Base-by-base conservation (phyloP, 1,284 basidiomycete genomes). In the Ceratobasidium sp. region DNA sequence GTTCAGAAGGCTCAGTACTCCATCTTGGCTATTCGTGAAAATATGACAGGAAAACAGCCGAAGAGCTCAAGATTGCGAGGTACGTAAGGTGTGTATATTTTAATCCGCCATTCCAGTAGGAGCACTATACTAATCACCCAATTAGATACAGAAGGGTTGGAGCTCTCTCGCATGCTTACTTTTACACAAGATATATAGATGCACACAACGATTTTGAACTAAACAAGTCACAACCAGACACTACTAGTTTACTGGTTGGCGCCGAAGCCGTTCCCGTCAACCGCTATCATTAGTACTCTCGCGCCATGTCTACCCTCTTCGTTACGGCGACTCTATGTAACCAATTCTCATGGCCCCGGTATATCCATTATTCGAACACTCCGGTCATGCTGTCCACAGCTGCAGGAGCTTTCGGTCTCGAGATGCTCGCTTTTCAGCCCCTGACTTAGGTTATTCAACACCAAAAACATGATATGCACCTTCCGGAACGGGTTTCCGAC, bases 401-500 rank as follows among this genome's bases (percentile, higher is more conserved):
- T 76, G 33, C 26, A 56, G 44, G 73, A 76, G 39, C 63, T 76
- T 1, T 67, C 61, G 6, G 67, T 76, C 46, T 63, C 61, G 12
- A 76, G 73, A 28, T 76, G 73, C 28, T 67, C 73, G 3, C 28
- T 76, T n/a, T 76, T 76, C 46, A 76, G 73, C 26, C 73, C 73
- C 12, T n/a, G 73, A 7, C 40, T 61, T 23, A 53, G 51, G 26
- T 20, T 10, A 26, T 18, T 44, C 4, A 15, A 23, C 46, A 12
- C 20, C 60, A 44, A 44, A 13, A 53, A n/a, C 15, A 49, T 9
- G 3, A 18, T 5, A 3, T 76, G 73, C 63, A 39, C 28, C 20
- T 76, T 76, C 51, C 67, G 73, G 73, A 18, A 6, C 13, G 42
- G 23, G 15, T 76, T 76, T 44, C 73, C 73, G 1, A 55, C 44